Percentiles rank a stretch among this genome's conserved stretches.
Conservation (phyloP, 2,329 filamentous ascomycete genomes). For the Leptographium wingfieldii region DNA sequence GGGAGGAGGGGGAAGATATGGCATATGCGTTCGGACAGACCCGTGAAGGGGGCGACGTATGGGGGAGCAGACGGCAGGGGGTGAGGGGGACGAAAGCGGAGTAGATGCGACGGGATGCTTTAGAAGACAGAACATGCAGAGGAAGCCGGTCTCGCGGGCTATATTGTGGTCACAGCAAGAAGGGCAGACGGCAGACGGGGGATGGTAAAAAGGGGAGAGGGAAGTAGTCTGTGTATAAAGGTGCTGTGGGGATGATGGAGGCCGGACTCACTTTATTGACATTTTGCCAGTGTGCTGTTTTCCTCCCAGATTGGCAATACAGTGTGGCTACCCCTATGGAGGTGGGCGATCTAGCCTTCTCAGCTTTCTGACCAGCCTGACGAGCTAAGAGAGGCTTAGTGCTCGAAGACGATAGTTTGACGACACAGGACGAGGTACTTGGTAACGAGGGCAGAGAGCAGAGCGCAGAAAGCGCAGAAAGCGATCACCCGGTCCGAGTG, state of each 20-base stretch:
- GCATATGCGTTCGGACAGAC: neutral
- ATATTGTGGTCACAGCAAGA: neutral
- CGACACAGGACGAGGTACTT: too few species aligned
- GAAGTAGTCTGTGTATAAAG: neutral
- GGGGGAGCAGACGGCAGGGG: neutral
- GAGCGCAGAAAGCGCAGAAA: neutral
- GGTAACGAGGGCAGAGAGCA: conserved; percentile 5
- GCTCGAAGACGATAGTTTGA: neutral
- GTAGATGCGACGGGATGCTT: neutral
- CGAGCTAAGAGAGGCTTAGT: neutral
- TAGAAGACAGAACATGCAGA: neutral
- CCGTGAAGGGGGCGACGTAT: neutral
- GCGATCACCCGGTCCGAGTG: neutral
- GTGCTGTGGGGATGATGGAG: neutral
- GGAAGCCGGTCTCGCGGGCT: neutral
- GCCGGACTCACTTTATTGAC: conserved; percentile 5
- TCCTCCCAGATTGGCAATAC: neutral
- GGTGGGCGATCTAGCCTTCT: neutral
- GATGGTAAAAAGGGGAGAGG: neutral
- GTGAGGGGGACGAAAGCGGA: neutral
- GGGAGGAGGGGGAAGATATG: neutral
- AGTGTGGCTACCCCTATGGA: neutral
- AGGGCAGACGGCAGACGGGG: neutral
- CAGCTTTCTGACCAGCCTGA: neutral
- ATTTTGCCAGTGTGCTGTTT: neutral